phyloP scores from a whole-genome alignment of 1,284 basidiomycete species.

The Ceratobasidium sp. region DNA sequence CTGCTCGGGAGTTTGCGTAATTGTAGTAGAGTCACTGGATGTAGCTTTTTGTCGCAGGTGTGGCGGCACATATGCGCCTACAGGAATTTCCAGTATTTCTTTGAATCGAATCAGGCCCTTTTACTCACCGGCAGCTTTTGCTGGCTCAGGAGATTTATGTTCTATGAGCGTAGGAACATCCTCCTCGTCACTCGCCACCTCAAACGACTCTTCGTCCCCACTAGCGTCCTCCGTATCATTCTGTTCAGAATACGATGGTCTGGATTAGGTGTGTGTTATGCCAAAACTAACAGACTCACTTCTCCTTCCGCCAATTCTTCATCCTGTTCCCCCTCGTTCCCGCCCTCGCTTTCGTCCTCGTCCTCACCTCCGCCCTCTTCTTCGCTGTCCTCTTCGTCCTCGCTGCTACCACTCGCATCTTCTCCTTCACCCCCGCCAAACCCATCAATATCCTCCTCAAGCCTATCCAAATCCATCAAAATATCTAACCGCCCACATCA shows the following conservation, averaged over 20 bases:
- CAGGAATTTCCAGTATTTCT: neutral
- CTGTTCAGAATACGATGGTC: neutral
- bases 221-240: constrained; percentile 42
- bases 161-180: constrained; percentile 5
- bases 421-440: constrained; percentile 48
- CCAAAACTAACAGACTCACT: constrained; percentile 44
- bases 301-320: constrained; percentile 47
- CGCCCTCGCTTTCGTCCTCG: constrained; percentile 42
- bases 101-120: neutral
- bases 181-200: constrained; percentile 40
- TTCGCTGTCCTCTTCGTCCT: constrained; percentile 43
- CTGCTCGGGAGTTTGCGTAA: constrained; percentile 60
- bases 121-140: neutral
- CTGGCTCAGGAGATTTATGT: neutral
- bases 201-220: constrained; percentile 27
- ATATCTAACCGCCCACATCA: constrained; percentile 44
- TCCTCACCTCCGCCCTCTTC: constrained; percentile 49
- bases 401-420: constrained; percentile 47
- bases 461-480: constrained; percentile 51
- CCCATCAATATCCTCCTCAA: constrained; percentile 55
- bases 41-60: constrained; percentile 63
- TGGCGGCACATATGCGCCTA: constrained; percentile 70
- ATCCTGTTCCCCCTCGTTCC: neutral
- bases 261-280: neutral
- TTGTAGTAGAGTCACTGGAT: constrained; percentile 43